These are phyloP conservation scores for Xylaria sp. DNA, from an alignment of 2,329 filamentous ascomycete species.

Conservation along the genomic window DNA sequence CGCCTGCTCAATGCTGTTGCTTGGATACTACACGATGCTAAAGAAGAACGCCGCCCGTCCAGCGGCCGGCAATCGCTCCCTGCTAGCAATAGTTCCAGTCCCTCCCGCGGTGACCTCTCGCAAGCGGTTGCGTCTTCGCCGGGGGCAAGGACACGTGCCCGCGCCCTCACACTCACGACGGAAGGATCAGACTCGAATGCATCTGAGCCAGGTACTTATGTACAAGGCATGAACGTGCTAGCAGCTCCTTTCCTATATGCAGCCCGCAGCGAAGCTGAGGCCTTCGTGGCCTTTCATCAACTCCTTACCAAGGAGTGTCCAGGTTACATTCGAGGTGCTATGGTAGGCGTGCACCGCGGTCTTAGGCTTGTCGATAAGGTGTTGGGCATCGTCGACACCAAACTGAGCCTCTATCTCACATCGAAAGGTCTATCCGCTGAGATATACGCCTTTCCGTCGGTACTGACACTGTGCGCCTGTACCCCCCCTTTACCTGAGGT, in stretches of 20 bases:
- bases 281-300: slow-evolving; percentile 88
- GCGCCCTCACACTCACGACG: slow-evolving; percentile 69
- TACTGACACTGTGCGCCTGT: slow-evolving; percentile 93
- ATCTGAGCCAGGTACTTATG: slow-evolving; percentile 83
- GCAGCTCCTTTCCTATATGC: slow-evolving; percentile 96
- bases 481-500: slow-evolving; percentile 96
- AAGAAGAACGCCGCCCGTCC: slow-evolving; percentile 57
- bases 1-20: slow-evolving; percentile 93
- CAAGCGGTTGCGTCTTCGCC: slow-evolving; percentile 56
- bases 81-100: slow-evolving; percentile 52
- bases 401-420: slow-evolving; percentile 83
- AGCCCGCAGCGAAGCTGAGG: slow-evolving; percentile 92
- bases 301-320: slow-evolving; percentile 90
- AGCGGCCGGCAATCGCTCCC: slow-evolving; percentile 48
- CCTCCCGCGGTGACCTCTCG: slow-evolving; percentile 53
- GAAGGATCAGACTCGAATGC: slow-evolving; percentile 70
- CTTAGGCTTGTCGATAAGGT: slow-evolving; percentile 92
- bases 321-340: slow-evolving; percentile 92
- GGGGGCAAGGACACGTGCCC: slow-evolving; percentile 61
- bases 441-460: slow-evolving; percentile 95
- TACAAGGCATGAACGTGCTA: slow-evolving; percentile 98
- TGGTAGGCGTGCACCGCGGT: slow-evolving; percentile 96
- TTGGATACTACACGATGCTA: slow-evolving; percentile 88
- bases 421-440: slow-evolving; percentile 90
- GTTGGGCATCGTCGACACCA: slow-evolving; percentile 88